phyloP scores from a whole-genome alignment of 768 basidiomycete species.

The Calocybe gangraenosa region DNA sequence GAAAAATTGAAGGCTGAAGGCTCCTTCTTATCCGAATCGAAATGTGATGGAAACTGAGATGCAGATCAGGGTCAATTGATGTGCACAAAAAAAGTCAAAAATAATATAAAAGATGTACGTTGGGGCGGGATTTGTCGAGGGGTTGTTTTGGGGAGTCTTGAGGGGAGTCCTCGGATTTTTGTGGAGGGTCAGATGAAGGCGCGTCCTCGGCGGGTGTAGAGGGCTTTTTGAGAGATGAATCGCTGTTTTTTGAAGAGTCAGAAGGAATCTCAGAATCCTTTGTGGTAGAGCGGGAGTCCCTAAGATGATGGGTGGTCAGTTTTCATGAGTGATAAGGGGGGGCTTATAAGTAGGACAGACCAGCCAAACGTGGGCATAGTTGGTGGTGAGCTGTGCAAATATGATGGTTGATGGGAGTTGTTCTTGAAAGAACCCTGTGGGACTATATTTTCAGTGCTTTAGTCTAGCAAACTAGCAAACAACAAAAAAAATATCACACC shows the following conservation, averaged over 20 bases:
- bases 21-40: slow-evolving; percentile 35
- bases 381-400: slow-evolving; percentile 16
- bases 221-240: not conserved
- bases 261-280: slow-evolving; percentile 11
- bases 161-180: slow-evolving; percentile 7
- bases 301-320: slow-evolving; percentile 19
- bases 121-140: slow-evolving; percentile 18
- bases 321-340: slow-evolving; percentile 21
- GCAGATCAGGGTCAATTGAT: slow-evolving; percentile 31
- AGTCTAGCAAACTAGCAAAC: too few relatives aligned
- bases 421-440: slow-evolving; percentile 12
- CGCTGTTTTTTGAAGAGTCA: slow-evolving; percentile 11
- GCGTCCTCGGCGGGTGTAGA: slow-evolving; percentile 3
- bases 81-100: slow-evolving; percentile 24
- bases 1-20: slow-evolving; percentile 14
- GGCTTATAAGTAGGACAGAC: slow-evolving; percentile 24
- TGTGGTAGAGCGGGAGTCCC: slow-evolving; percentile 15
- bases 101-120: slow-evolving; percentile 24
- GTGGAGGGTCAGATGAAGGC: slow-evolving; percentile 5
- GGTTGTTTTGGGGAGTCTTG: slow-evolving; percentile 8
- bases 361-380: slow-evolving; percentile 30
- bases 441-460: too few relatives aligned
- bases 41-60: slow-evolving; percentile 28
- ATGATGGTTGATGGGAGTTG: slow-evolving; percentile 14
- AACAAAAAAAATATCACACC: slow-evolving; percentile 2